Base-by-base conservation (phyloP, 2,329 filamentous ascomycete species). In the Aspergillus novoparasiticus region DNA sequence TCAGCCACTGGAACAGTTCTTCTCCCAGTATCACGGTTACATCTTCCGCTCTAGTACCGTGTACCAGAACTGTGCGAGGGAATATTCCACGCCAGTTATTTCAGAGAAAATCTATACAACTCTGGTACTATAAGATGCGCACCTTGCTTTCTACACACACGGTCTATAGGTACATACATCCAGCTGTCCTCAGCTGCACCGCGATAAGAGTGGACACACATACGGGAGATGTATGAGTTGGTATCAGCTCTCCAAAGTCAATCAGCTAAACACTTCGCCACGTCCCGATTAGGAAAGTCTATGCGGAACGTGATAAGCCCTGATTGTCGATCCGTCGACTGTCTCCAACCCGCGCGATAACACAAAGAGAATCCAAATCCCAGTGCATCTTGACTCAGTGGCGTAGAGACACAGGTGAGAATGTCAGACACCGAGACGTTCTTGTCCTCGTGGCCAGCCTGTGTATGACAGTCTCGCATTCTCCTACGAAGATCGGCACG, bases 251-350 rank as follows among this genome's bases (percentile, higher is more conserved):
- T 43, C 8, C 41, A 23, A 46, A 41, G 39, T 41, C 39, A 41
- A 48, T 26, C 23, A 30, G 6, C 46, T 10, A 50, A 50, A 26
- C 46, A 16, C 46, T 30, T 60, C 39, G 53, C 51, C 36, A 48
- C 28, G 16, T 45, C 59, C 53, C 59, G 32, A 61, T 36, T 50
- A 51, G 59, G 59, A 53, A 61, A 54, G 59, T 61, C 53, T 50
- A 61, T 61, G 59, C 59, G 59, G 28, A 6, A 50, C 26, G 9
- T 50, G 46, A 50, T 59, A 46, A 51, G 53, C 41, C 50, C 59
- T 45, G 41, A 48, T 56, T 32, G 56, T 56, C 58, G 58, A 60
- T 60, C 58, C 39, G 21, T 59, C 32, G 23, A 41, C 45, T 21
- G 41, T 50, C 30, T 55, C 51, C n/a, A n/a, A 28, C 12, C 45